Base-by-base conservation (phyloP, 768 basidiomycete genomes). In the Russula sp. region DNA sequence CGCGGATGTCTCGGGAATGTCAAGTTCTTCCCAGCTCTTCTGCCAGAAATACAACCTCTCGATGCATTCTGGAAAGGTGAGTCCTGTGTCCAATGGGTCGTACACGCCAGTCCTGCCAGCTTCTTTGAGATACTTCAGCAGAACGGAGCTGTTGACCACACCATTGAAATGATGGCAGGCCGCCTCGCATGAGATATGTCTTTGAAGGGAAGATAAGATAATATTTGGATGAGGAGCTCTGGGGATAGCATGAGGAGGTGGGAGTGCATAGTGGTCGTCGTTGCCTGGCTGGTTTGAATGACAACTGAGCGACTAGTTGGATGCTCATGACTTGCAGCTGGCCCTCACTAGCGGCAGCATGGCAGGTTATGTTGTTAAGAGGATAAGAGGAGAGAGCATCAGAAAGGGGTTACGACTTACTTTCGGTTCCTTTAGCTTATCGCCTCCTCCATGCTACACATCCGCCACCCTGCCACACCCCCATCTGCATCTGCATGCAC, bases 201-300 rank as follows among this genome's bases (percentile, higher is more conserved):
- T 18, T 51, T 59, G 46, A 54, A 55, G 57, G 57, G 36, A 22
- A 63, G 62, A 35, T 63, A 63, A 29, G 62, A 63, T 38, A 63
- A 54, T 36, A 63, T 63, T 42, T 63, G 58, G 29, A 63, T 57
- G 16, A 63, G 52, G 18, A 63, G 62, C 46, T 63, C 62, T 59
- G 62, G 57, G 8, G 62, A 63, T 11, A 63, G 47, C 16, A 45
- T 36, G 39, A 63, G 62, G 41, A 63, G 46, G 22, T 25, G 16
- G 47, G 57, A 20, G 4, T 20, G 39, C 62, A 63, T 54, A 46
- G 43, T 63, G 43, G 38, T 53, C 35, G 38, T 52, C 22, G 52
- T 42, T 61, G 53, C 39, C 16, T 29, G 25, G n/a, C n/a, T n/a
- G n/a, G 47, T 29, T 25, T 20, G 41, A 34, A 42, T 34, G 47